phyloP scores from a whole-genome alignment of 495 filamentous ascomycete species.

The Apiosordaria backusii region DNA sequence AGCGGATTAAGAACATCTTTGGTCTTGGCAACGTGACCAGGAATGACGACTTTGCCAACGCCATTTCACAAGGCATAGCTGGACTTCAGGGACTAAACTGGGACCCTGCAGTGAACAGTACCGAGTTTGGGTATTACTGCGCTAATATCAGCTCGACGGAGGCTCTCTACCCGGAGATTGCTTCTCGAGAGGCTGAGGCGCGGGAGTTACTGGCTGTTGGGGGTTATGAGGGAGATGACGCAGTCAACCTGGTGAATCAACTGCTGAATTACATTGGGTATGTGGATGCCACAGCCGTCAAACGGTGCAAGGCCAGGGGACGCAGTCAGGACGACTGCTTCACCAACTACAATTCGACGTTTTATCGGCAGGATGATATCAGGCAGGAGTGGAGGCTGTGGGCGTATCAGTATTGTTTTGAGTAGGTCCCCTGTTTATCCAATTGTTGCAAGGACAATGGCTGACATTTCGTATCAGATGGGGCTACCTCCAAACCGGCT shows the following conservation, averaged over 20 bases:
- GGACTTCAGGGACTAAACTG: slow-evolving; percentile 64
- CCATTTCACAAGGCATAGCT: slow-evolving; percentile 49
- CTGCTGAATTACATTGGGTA: slow-evolving; percentile 67
- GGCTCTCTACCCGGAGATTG: slow-evolving; percentile 45
- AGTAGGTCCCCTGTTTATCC: slow-evolving; percentile 23
- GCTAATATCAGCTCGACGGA: slow-evolving; percentile 49
- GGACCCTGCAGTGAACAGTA: slow-evolving; percentile 58
- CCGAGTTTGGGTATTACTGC: slow-evolving; percentile 58
- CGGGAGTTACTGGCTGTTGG: slow-evolving; percentile 48
- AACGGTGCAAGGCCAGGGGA: slow-evolving; percentile 20
- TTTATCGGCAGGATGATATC: slow-evolving; percentile 51
- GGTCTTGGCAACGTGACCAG: slow-evolving; percentile 56
- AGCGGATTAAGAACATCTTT: slow-evolving; percentile 57
- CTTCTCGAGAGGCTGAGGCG: slow-evolving; percentile 40
- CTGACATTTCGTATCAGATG: slow-evolving; percentile 46
- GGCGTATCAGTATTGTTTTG: slow-evolving; percentile 54
- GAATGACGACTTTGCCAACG: slow-evolving; percentile 59
- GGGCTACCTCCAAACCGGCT: slow-evolving; percentile 68
- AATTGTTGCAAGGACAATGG: background rate
- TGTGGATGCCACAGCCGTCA: slow-evolving; percentile 42
- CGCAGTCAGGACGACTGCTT: slow-evolving; percentile 54
- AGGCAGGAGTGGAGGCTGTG: slow-evolving; percentile 54
- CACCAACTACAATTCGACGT: slow-evolving; percentile 46
- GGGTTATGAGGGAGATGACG: slow-evolving; percentile 62
- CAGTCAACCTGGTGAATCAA: slow-evolving; percentile 45